phyloP scores from a whole-genome alignment of 2,329 filamentous ascomycete species.

The Ceratocystis lukuohia region DNA sequence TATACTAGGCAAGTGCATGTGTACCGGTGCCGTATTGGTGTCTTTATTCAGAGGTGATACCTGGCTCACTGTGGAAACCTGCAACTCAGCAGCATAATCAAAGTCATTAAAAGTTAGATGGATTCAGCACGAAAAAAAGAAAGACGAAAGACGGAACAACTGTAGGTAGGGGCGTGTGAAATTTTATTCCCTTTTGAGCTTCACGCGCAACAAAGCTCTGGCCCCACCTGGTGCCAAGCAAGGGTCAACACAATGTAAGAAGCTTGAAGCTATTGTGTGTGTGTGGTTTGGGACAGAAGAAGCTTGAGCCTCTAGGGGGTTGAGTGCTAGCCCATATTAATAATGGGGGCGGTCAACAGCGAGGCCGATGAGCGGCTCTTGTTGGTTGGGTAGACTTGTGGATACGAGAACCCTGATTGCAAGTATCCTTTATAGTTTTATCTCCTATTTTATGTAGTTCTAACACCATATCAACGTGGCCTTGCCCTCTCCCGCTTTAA shows the following conservation, averaged over 20 bases:
- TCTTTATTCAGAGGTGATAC: background rate
- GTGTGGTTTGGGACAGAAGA: background rate
- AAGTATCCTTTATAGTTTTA: background rate
- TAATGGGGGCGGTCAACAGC: background rate
- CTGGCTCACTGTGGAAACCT: background rate
- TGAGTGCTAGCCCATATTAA: background rate
- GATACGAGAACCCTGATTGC: conserved; percentile 1
- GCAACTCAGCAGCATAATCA: background rate
- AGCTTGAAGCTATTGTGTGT: background rate
- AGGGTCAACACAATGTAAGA: conserved; percentile 4
- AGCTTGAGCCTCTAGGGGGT: background rate
- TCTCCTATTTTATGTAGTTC: background rate
- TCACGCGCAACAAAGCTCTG: background rate
- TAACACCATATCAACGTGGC: background rate
- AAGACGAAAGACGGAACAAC: background rate
- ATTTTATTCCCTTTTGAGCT: background rate
- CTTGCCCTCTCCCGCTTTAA: background rate
- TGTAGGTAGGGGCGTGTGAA: background rate
- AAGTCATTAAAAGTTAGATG: background rate
- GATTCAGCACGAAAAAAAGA: background rate
- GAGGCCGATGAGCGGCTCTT: background rate
- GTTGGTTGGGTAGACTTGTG: background rate
- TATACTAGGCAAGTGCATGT: background rate
- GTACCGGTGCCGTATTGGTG: background rate
- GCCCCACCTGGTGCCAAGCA: conserved; percentile 4